phyloP scores from a whole-genome alignment of 352 stramenopile species.

The Phytophthora europaea region DNA sequence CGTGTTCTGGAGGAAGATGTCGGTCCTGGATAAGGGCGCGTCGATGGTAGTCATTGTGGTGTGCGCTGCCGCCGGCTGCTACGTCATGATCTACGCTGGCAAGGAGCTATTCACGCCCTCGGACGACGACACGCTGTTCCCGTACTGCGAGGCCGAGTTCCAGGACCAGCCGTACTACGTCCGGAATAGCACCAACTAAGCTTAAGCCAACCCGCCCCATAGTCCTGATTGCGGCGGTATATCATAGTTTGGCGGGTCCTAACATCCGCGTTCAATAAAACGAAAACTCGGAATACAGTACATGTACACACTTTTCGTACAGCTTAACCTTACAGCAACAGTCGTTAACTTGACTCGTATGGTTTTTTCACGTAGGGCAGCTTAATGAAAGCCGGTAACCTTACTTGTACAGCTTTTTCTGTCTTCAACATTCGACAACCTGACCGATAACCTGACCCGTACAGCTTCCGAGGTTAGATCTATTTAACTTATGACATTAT shows the following conservation, averaged over 20 bases:
- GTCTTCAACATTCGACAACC: too few relatives aligned
- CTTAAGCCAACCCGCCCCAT: constrained; percentile 13
- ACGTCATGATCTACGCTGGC: constrained; percentile 63
- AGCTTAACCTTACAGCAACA: background rate
- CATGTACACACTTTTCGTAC: background rate
- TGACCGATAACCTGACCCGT: too few relatives aligned
- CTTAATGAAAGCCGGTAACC: too few relatives aligned
- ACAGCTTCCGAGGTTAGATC: too few relatives aligned
- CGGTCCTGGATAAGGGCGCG: constrained; percentile 54
- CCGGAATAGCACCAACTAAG: constrained; percentile 41
- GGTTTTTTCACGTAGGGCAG: too few relatives aligned
- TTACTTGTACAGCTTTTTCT: too few relatives aligned
- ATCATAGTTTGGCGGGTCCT: constrained; percentile 5
- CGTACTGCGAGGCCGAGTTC: constrained; percentile 66
- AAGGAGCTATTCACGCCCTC: constrained; percentile 64
- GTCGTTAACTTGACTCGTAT: background rate
- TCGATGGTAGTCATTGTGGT: constrained; percentile 52
- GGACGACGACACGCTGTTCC: constrained; percentile 51
- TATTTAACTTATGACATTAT: too few relatives aligned
- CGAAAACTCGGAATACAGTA: constrained; percentile 3
- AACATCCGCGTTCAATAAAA: constrained; percentile 1
- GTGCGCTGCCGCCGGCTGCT: constrained; percentile 54
- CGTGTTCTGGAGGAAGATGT: constrained; percentile 50
- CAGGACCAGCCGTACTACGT: constrained; percentile 62
- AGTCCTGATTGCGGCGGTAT: background rate